A percentile compares a stretch with the other conserved stretches of the same genome.
Conservation (phyloP, 1,139 yeast species). For the Candida gigantensis region DNA sequence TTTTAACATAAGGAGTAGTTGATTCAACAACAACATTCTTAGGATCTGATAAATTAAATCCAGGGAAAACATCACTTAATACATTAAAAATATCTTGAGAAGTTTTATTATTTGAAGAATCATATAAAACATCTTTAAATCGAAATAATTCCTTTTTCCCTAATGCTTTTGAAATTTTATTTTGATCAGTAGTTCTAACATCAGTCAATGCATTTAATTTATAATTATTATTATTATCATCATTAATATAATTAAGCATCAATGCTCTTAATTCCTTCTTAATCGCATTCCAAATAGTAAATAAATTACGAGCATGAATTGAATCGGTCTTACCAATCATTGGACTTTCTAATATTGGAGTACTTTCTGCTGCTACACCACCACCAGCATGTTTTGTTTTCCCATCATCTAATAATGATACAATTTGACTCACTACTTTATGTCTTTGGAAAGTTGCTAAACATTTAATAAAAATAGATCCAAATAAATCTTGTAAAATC, state of each 20-base stretch:
- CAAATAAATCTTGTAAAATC: slow-evolving; percentile 68
- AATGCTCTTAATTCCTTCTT: slow-evolving; percentile 60
- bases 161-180: slow-evolving; percentile 10
- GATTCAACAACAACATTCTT: slow-evolving; percentile 15
- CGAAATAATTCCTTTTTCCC: slow-evolving; percentile 38
- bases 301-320: slow-evolving; percentile 12
- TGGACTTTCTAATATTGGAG: slow-evolving; percentile 10
- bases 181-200: slow-evolving; percentile 9
- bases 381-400: slow-evolving; percentile 9
- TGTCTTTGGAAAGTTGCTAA: slow-evolving; percentile 71
- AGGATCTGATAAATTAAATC: slow-evolving; percentile 43
- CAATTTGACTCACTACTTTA: slow-evolving; percentile 61
- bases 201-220: slow-evolving; percentile 3
- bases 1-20: slow-evolving; percentile 57
- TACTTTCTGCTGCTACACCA: slow-evolving; percentile 2
- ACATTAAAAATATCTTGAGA: slow-evolving; percentile 47
- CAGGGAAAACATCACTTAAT: slow-evolving; percentile 63
- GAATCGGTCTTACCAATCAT: slow-evolving; percentile 2
- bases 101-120: slow-evolving; percentile 33
- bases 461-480: slow-evolving; percentile 63
- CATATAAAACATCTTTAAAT: slow-evolving; percentile 47
- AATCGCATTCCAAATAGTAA: slow-evolving; percentile 57
- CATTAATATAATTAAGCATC: slow-evolving; percentile 56
- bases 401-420: slow-evolving; percentile 23
- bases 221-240: slow-evolving; percentile 15